Conservation (phyloP, 768 basidiomycete genomes). For the Paxillus ammoniavirescens region DNA sequence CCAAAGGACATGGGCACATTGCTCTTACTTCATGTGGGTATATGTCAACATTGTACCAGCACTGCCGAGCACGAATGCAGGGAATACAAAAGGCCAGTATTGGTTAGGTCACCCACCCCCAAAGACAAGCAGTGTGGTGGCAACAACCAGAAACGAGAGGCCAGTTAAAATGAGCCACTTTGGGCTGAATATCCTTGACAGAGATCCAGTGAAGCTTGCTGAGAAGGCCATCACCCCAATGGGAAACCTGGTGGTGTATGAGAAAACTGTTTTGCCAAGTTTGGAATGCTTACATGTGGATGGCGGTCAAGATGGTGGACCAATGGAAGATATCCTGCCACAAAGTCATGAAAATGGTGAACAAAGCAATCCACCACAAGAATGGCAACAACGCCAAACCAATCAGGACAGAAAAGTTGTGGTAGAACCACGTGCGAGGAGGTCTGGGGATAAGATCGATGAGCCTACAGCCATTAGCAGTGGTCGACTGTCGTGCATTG, state of each 20-base stretch:
- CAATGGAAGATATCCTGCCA: too few relatives aligned
- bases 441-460: constrained; percentile 15
- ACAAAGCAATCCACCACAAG: constrained; percentile 40
- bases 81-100: too few relatives aligned
- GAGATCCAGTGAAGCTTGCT: constrained; percentile 37
- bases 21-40: constrained; percentile 46
- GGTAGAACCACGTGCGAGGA: constrained; percentile 16
- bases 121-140: constrained; percentile 34
- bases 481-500: not conserved
- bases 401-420: constrained; percentile 41
- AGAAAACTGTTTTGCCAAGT: too few relatives aligned
- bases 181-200: constrained; percentile 18
- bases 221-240: constrained; percentile 22
- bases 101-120: constrained; percentile 35
- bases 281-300: too few relatives aligned
- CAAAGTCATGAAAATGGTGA: too few relatives aligned
- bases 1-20: not conserved
- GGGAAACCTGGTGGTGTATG: too few relatives aligned
- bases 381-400: constrained; percentile 37
- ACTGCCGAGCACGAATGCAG: too few relatives aligned
- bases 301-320: too few relatives aligned
- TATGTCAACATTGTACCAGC: too few relatives aligned
- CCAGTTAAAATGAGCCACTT: too few relatives aligned
- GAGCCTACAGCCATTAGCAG: not conserved
- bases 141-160: too few relatives aligned